Conservation (phyloP, 495 filamentous ascomycete genomes). For the Hypoxylon intermedium region DNA sequence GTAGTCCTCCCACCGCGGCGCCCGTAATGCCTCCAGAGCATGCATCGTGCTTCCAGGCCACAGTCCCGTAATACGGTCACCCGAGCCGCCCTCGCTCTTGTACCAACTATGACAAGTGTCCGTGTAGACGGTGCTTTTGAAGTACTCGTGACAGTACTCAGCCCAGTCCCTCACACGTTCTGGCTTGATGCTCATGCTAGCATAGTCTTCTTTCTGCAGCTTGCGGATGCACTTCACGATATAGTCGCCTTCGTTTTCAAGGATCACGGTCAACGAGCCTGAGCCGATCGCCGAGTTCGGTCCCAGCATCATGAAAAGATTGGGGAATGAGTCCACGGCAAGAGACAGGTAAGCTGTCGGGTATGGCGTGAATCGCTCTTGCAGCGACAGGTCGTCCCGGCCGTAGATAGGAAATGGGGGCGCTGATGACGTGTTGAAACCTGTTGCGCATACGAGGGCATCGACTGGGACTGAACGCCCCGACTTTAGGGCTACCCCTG, state of each 20-base stretch:
- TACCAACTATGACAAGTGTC: constrained; percentile 77
- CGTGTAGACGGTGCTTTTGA: constrained; percentile 67
- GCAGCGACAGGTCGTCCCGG: constrained; percentile 56
- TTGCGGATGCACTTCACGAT: constrained; percentile 70
- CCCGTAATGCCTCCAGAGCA: constrained; percentile 51
- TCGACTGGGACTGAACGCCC: constrained; percentile 56
- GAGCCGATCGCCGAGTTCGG: constrained; percentile 65
- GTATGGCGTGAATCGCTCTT: constrained; percentile 56
- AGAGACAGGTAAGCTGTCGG: constrained; percentile 71
- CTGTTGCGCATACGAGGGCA: constrained; percentile 71
- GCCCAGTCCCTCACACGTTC: constrained; percentile 67
- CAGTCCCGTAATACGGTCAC: constrained; percentile 47
- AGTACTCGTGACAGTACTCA: constrained; percentile 67
- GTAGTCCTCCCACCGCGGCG: constrained; percentile 56
- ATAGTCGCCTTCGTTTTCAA: constrained; percentile 68
- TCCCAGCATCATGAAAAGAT: constrained; percentile 67
- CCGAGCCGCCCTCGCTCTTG: constrained; percentile 49
- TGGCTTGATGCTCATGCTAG: constrained; percentile 58
- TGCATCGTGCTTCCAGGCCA: constrained; percentile 56
- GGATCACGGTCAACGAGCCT: constrained; percentile 60
- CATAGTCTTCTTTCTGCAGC: constrained; percentile 70
- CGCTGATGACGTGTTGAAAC: constrained; percentile 64
- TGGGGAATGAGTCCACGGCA: constrained; percentile 70
- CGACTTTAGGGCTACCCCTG: constrained; percentile 57
- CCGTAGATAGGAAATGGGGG: constrained; percentile 67